A percentile compares a stretch with the other conserved stretches of the same genome.
These are phyloP conservation scores for Xylaria castorea DNA, from an alignment of 495 filamentous ascomycete species.

Conservation along the genomic window DNA sequence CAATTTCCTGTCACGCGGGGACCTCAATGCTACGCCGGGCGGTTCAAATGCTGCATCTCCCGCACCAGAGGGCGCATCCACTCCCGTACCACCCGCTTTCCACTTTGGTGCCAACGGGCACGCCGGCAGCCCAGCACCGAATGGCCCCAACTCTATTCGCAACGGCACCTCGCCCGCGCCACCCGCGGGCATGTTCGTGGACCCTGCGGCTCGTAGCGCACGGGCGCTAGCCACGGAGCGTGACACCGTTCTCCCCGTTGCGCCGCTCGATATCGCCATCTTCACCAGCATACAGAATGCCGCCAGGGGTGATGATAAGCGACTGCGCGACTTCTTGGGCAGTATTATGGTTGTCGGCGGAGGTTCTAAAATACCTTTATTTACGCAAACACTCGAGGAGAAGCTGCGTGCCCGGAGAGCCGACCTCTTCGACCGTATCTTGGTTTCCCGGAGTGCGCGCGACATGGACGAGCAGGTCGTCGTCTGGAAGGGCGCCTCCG, in stretches of 20 bases:
- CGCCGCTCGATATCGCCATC: conserved; percentile 87
- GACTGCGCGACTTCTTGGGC: conserved; percentile 87
- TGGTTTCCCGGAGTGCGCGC: conserved; percentile 85
- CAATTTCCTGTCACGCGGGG: conserved; percentile 61
- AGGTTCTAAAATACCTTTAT: conserved; percentile 77
- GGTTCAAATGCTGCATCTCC: conserved; percentile 89
- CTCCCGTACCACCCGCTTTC: conserved; percentile 65
- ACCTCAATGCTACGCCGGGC: conserved; percentile 70
- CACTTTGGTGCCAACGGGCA: conserved; percentile 55
- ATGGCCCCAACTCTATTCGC: conserved; percentile 49
- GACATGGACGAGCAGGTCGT: conserved; percentile 96
- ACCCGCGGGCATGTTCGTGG: conserved; percentile 45
- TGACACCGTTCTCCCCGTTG: conserved; percentile 80
- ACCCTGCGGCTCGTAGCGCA: conserved; percentile 51
- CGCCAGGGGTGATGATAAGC: conserved; percentile 86
- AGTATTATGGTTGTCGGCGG: conserved; percentile 97
- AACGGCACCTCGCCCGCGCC: conserved; percentile 58
- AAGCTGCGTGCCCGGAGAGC: conserved; percentile 72
- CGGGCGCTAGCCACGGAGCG: conserved; percentile 67
- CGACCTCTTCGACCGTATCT: conserved; percentile 77
- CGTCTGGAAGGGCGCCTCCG: conserved; percentile 95
- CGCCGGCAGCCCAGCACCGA: conserved; percentile 52
- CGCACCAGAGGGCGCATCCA: conserved; percentile 74
- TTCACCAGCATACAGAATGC: conserved; percentile 86
- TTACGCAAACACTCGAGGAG: conserved; percentile 81